These are phyloP conservation scores for Taxawa tesnikishii DNA, from an alignment of 2,329 filamentous ascomycete species.

Conservation along the genomic window DNA sequence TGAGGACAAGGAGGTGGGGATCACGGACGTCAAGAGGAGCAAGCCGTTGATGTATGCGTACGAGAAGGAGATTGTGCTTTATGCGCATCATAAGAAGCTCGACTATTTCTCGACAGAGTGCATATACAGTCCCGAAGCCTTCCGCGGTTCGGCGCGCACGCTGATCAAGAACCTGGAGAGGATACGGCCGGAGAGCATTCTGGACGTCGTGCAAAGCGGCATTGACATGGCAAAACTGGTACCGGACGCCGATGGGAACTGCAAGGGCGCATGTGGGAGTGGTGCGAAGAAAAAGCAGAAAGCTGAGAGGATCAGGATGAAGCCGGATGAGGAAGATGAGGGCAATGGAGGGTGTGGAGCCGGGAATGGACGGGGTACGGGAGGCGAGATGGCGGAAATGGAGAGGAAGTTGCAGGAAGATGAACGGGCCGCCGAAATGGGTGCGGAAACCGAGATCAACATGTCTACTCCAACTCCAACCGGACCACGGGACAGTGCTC, in stretches of 20 bases:
- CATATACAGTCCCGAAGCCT: constrained; percentile 95
- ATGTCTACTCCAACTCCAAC: no score
- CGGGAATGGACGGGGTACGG: constrained; percentile 51
- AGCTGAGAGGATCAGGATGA: constrained; percentile 16
- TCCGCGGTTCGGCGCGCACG: constrained; percentile 79
- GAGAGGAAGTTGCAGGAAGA: constrained; percentile 59
- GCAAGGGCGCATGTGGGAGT: constrained; percentile 34
- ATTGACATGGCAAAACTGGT: constrained; percentile 94
- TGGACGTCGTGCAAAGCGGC: constrained; percentile 88
- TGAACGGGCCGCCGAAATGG: constrained; percentile 41
- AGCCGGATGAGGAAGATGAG: constrained; percentile 37
- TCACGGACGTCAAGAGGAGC: constrained; percentile 82
- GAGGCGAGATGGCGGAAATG: constrained; percentile 71
- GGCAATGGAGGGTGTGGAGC: constrained; percentile 65
- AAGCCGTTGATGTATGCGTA: constrained; percentile 98
- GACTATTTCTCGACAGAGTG: constrained; percentile 99
- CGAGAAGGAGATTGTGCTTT: constrained; percentile 97
- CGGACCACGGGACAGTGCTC: no score
- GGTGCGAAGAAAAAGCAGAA: constrained; percentile 18
- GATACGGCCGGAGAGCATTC: constrained; percentile 82
- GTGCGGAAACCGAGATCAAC: constrained; percentile 54
- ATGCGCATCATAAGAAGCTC: constrained; percentile 90
- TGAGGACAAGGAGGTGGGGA: constrained; percentile 10
- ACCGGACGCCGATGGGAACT: constrained; percentile 39
- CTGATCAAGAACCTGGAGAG: constrained; percentile 93